Base-by-base conservation (phyloP, 1,284 basidiomycete genomes). In the Uromyces viciae-fabae region DNA sequence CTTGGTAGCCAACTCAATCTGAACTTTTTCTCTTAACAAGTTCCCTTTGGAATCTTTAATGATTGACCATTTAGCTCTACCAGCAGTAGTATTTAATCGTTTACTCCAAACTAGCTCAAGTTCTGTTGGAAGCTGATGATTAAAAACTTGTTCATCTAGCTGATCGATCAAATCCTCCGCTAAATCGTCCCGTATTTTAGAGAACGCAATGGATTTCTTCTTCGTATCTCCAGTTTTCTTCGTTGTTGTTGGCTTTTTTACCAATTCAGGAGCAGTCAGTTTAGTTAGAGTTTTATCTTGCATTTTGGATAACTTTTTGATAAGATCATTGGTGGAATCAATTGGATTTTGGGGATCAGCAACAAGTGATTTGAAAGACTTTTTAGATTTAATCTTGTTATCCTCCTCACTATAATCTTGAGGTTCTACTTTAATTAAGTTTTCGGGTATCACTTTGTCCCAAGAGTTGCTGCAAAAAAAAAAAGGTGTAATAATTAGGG, bases 1-100 rank as follows among this genome's bases (percentile, higher is more conserved):
- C 85, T 94, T 94, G 73, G 89, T 88, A 5, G 92, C 90, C 17
- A 94, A 87, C 83, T 94, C 91, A 77, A 94, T 93, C 15, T 58
- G 19, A 28, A 66, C 33, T 68, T 66, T 49, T 33, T 33, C 43
- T 82, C 90, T n/a, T 0, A 14, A 22, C 89, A 38, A 90, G 86
- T 46, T 88, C 88, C 77, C 90, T 64, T 71, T 22, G 38, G 49
- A 22, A 66, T 76, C 76, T 69, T 60, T 58, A 31, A 72, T 17
- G 92, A 88, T 87, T 82, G 90, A 89, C 89, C 90, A 93, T 82
- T 88, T 89, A 1, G 93, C 93, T 83, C 90, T 88, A 1, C 93
- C 93, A 0, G 93, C 93, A 0, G 93, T 94, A 1, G 90, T 91
- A 79, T 90, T 84, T 60, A 94, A 85, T 68, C 91, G 88, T 78